phyloP scores from a whole-genome alignment of 2,329 filamentous ascomycete genomes.

The Lasiodiplodia gonubiensis region DNA sequence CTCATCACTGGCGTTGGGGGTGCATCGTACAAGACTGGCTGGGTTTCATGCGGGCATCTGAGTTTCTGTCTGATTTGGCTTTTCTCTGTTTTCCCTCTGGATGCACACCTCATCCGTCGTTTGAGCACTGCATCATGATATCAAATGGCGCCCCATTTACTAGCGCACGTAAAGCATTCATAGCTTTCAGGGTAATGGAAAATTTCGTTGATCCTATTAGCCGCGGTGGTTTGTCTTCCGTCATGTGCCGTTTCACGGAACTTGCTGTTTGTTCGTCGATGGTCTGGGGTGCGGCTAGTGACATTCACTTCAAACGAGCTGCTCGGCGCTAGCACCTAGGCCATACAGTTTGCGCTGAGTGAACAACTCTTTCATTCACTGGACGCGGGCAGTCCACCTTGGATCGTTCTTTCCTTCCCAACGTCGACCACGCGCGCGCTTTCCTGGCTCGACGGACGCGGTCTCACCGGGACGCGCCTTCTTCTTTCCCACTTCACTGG shows the following conservation, averaged over 20 bases:
- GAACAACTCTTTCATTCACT: neutral
- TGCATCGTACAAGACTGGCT: constrained; percentile 16
- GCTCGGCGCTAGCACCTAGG: neutral
- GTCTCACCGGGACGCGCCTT: neutral
- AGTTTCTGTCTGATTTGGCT: neutral
- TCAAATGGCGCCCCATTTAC: constrained; percentile 12
- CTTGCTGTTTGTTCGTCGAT: neutral
- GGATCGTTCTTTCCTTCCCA: neutral
- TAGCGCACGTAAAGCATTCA: constrained; percentile 21
- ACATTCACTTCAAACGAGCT: neutral
- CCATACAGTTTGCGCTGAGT: neutral
- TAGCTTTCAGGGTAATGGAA: constrained; percentile 20
- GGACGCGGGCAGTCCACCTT: neutral
- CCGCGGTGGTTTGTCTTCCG: neutral
- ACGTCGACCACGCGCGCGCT: neutral
- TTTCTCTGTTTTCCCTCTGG: neutral
- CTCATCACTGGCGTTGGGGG: constrained; percentile 19
- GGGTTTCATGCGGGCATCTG: constrained; percentile 14
- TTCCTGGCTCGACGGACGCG: neutral
- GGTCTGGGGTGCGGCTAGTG: neutral
- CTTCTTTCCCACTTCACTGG: neutral
- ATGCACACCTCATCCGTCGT: constrained; percentile 16
- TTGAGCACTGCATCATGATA: constrained; percentile 26
- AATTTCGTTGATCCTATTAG: constrained; percentile 11
- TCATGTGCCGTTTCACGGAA: neutral